Evolutionary conservation across 1,139 yeast genomes (phyloP), one percentile per base, ranked within the genome.

Genomic region (Eremothecium coryli): DNA sequence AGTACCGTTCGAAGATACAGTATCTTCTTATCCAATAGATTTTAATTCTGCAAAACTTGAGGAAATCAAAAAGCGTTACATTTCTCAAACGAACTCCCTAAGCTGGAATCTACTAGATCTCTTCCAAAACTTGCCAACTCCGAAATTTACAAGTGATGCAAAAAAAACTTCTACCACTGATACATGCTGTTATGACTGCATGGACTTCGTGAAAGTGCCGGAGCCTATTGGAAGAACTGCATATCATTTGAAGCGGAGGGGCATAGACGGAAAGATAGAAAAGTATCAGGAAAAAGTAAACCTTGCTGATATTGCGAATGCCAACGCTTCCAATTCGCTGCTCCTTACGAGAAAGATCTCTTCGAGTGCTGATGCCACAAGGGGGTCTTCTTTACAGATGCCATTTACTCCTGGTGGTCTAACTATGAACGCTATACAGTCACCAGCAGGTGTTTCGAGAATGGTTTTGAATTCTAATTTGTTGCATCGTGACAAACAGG

Each of bases 401-500:
- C 98, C 99, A 0, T 90, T 93, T 54, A 79, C 82, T 36, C 98
- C 98, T 0, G 97, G 98, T 45, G 97, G 97, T 2, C 56, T 84
- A 12, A 59, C 57, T 4, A 59, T 75, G 43, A 62, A 61, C 25
- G 47, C 49, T 7, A 31, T 38, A 3, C 31, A 33, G 11, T 41
- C 38, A 21, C 29, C 29, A 4, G 18, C 40, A 13, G 38, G 34
- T 7, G 32, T 31, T 12, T 42, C 52, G 0, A 26, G 41, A 11
- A 40, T 39, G 27, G 35, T 40, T 6, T 50, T 50, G n/a, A 53
- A 52, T 2, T 55, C 69, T 0, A 60, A 63, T 24, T 50, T 64
- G 18, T 59, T 85, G 36, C 93, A 81, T 49, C 69, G 79, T 49
- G 90, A 82, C 50, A 65, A 64, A 1, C 63, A 71, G 35, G 97